Conservation (phyloP, 2,329 filamentous ascomycete genomes). For the Sclerotinia subarctica region DNA sequence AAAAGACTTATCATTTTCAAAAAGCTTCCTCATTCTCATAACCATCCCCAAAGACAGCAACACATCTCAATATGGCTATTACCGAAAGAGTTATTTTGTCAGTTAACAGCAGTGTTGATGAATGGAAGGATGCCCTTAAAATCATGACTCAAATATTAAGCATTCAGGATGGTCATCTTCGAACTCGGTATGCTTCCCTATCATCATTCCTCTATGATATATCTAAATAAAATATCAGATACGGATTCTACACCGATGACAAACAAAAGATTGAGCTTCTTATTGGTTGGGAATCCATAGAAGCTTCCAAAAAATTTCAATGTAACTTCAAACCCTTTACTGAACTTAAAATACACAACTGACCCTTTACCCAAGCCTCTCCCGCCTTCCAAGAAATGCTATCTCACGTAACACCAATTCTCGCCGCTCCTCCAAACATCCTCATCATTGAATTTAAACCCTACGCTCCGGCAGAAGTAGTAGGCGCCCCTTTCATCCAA, state of each 20-base stretch:
- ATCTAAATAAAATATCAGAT: slow-evolving; percentile 23
- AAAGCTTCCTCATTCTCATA: neutral
- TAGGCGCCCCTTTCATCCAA: slow-evolving; percentile 39
- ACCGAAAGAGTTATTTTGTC: slow-evolving; percentile 32
- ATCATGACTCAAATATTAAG: slow-evolving; percentile 35
- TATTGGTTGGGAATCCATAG: slow-evolving; percentile 32
- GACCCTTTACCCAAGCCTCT: neutral
- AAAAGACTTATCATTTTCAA: neutral
- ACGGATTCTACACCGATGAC: slow-evolving; percentile 36
- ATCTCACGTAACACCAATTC: slow-evolving; percentile 25
- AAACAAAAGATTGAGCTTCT: slow-evolving; percentile 35
- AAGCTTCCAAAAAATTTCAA: slow-evolving; percentile 30
- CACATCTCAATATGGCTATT: slow-evolving; percentile 27
- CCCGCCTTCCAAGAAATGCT: slow-evolving; percentile 20
- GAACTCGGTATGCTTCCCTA: slow-evolving; percentile 23
- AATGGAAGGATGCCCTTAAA: slow-evolving; percentile 36
- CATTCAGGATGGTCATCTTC: slow-evolving; percentile 34
- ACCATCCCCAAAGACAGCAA: neutral
- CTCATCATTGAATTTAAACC: slow-evolving; percentile 35
- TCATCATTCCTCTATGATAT: no score
- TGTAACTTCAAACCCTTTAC: neutral
- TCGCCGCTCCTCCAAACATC: slow-evolving; percentile 30
- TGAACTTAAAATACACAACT: neutral
- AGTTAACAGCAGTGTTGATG: slow-evolving; percentile 31
- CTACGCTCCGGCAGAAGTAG: slow-evolving; percentile 35